These are phyloP conservation scores for Phialophora expanda DNA, from an alignment of 2,329 filamentous ascomycete species.

Conservation along the genomic window DNA sequence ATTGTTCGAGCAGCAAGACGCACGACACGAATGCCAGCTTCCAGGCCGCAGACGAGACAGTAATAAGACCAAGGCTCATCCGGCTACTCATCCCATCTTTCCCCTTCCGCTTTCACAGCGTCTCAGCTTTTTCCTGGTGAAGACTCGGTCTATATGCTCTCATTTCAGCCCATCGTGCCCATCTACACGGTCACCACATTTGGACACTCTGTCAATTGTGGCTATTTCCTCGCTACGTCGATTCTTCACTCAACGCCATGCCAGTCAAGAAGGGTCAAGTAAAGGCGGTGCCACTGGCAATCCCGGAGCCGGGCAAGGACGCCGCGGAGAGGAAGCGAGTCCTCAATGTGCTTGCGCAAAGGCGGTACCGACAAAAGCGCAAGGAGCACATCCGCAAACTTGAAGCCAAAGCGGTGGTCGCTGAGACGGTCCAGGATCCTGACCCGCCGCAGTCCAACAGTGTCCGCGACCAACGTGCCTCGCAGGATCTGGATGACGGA, in stretches of 20 bases:
- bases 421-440: not conserved
- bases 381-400: conserved; percentile 42
- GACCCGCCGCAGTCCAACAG: not conserved
- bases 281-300: conserved; percentile 43
- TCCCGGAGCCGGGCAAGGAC: conserved; percentile 59
- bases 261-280: conserved; percentile 7
- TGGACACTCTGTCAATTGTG: not conserved
- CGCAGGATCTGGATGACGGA: not conserved
- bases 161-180: not conserved
- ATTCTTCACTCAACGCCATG: not conserved
- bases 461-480: not conserved
- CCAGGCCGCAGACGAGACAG: not conserved
- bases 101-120: not conserved
- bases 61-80: not conserved
- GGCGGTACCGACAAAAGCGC: conserved; percentile 53
- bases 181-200: not conserved
- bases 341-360: conserved; percentile 61
- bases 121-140: not conserved
- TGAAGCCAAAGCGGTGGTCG: conserved; percentile 34
- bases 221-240: not conserved
- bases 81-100: not conserved
- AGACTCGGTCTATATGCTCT: not conserved
- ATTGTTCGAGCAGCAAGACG: not conserved
- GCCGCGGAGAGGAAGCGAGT: conserved; percentile 60
- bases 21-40: not conserved